Percentiles rank a stretch among this genome's conserved stretches.
phyloP scores from a whole-genome alignment of 2,329 filamentous ascomycete species.

The Phyllosticta citribraziliensis region DNA sequence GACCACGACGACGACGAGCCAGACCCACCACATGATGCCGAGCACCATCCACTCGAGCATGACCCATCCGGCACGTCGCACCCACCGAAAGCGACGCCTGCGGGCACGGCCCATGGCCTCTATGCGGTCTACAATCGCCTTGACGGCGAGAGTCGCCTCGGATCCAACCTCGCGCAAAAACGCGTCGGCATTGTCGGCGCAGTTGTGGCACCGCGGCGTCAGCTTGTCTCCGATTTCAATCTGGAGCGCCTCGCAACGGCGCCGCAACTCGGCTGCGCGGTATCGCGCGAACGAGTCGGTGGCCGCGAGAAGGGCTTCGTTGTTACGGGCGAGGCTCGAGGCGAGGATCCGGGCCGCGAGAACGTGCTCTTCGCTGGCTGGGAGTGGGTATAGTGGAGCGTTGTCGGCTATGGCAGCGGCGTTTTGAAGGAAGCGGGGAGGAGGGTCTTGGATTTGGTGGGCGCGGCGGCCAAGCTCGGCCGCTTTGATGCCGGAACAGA shows the following conservation, averaged over 20 bases:
- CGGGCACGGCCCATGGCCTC: conserved; percentile 60
- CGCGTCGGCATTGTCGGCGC: conserved; percentile 70
- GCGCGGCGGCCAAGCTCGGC: conserved; percentile 65
- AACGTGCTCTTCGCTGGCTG: conserved; percentile 43
- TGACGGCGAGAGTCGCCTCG: conserved; percentile 68
- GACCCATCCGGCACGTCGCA: conserved; percentile 63
- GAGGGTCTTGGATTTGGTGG: conserved; percentile 31
- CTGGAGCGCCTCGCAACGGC: conserved; percentile 34
- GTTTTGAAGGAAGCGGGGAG: conserved; percentile 26
- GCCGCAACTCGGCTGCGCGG: conserved; percentile 35
- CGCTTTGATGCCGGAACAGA: conserved; percentile 84
- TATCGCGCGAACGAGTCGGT: conserved; percentile 39
- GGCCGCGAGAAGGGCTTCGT: conserved; percentile 39
- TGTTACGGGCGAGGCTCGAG: conserved; percentile 35
- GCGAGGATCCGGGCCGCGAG: conserved; percentile 44
- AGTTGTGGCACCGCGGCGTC: conserved; percentile 52
- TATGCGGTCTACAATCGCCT: conserved; percentile 69
- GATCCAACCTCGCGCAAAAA: conserved; percentile 67
- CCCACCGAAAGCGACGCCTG: conserved; percentile 60
- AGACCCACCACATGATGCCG: conserved; percentile 87
- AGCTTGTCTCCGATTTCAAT: conserved; percentile 40
- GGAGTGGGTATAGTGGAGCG: conserved; percentile 31
- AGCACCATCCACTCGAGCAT: conserved; percentile 77
- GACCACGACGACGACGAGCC: conserved; percentile 74
- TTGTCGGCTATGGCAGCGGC: conserved; percentile 35